Evolutionary conservation across 768 basidiomycete species (phyloP).

Genomic region (Suillus alpinus): DNA sequence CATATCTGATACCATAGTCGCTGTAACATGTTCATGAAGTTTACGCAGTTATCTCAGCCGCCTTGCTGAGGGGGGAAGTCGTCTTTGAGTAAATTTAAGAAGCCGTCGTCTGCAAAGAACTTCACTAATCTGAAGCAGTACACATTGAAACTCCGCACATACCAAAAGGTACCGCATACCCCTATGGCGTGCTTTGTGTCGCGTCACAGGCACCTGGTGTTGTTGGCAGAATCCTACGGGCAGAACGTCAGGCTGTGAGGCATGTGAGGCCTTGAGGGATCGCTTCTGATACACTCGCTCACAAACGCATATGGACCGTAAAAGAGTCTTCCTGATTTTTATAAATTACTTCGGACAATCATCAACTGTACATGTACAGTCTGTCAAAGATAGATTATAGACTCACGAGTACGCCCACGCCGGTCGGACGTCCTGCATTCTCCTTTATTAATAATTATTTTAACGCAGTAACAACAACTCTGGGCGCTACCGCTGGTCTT

Average conservation of each 20-base stretch:
- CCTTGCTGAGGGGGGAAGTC: neutral
- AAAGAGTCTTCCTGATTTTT: no score
- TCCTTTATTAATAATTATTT: neutral
- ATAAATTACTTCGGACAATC: neutral
- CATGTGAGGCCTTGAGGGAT: no score
- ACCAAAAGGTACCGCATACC: neutral
- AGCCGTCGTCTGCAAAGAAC: neutral
- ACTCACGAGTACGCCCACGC: neutral
- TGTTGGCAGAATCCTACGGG: neutral
- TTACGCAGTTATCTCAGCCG: neutral
- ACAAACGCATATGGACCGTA: no score
- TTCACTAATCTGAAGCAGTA: neutral
- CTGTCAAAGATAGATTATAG: neutral
- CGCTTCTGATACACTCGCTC: neutral
- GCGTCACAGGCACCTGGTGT: neutral
- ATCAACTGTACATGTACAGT: neutral
- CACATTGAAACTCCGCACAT: neutral
- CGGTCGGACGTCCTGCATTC: neutral
- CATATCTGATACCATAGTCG: conserved; percentile 1
- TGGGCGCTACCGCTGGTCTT: neutral
- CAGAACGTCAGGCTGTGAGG: neutral
- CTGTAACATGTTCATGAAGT: neutral
- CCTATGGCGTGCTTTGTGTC: neutral
- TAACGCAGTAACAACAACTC: neutral
- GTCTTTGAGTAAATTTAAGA: neutral